A percentile compares a stretch with the other conserved stretches of the same genome.
Conservation (phyloP, 768 basidiomycete genomes). For the Agaricus sinodeliciosus region DNA sequence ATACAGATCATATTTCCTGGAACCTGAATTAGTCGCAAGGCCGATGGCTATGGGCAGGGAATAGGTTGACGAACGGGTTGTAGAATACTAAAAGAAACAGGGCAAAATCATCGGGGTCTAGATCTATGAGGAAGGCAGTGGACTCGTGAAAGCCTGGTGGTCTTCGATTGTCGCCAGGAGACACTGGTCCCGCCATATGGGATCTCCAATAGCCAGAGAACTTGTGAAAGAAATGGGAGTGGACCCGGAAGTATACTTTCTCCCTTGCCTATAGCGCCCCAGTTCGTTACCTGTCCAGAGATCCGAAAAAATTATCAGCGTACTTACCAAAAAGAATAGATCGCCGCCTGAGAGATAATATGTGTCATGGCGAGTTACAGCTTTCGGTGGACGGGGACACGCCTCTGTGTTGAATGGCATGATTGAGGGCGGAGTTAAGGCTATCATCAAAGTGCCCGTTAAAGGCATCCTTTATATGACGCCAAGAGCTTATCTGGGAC, state of each 20-base stretch:
- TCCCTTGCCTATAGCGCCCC: constrained; percentile 42
- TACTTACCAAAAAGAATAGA: constrained; percentile 42
- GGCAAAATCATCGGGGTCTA: constrained; percentile 32
- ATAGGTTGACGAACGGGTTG: constrained; percentile 34
- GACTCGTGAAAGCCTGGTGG: constrained; percentile 33
- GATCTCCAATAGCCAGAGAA: constrained; percentile 36
- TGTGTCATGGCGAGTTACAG: constrained; percentile 19
- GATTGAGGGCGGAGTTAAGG: no score
- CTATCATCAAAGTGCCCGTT: no score
- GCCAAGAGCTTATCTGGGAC: no score
- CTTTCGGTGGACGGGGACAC: not conserved
- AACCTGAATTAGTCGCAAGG: not conserved
- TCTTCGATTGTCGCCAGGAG: constrained; percentile 21
- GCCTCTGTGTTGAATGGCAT: no score
- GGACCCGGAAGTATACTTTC: constrained; percentile 41
- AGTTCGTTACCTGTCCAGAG: not conserved
- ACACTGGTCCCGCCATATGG: constrained; percentile 22
- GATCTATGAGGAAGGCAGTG: constrained; percentile 28
- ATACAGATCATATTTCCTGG: not conserved
- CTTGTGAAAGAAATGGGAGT: constrained; percentile 59
- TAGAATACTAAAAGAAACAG: constrained; percentile 50
- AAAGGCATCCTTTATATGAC: no score
- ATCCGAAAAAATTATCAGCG: not conserved
- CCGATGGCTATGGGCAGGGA: no score
- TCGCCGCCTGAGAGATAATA: constrained; percentile 54